Base-by-base conservation (phyloP, 2,329 filamentous ascomycete species). In the Pseudofabraea citricarpa region DNA sequence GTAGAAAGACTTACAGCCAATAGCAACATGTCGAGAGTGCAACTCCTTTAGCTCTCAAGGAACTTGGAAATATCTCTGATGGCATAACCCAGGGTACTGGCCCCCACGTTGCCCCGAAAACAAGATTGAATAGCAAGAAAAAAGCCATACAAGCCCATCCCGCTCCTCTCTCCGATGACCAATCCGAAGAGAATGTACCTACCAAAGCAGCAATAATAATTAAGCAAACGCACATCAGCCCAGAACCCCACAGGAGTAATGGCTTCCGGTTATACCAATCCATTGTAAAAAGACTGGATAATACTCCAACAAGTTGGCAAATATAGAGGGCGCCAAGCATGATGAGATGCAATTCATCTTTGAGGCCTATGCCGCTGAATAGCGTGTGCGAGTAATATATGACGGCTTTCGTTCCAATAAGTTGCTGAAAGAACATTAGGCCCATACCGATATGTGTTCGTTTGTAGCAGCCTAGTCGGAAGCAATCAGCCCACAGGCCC, bases 61-160 rank as follows among this genome's bases (percentile, higher is more conserved):
- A 71, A 1, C 72, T 74, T 0, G 79, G 78, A 33, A 85, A 85
- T n/a, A 87, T 79, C 48, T 88, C 78, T 22, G 71, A 68, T 1
- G 72, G 68, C 43, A 71, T 60, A 1, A 62, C 64, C 66, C 64
- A 67, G 4, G 61, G 47, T 15, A 46, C 31, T 23, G 42, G 44
- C n/a, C 51, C 44, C 48, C 49, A 58, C 13, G 46, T 47, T 4
- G 45, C 47, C 20, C 53, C 77, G 52, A 86, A 86, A 2, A 72
- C 69, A 18, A 83, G 62, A 58, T 85, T 77, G 56, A 83, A 83
- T 33, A 83, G 69, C 37, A 83, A 68, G 3, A 79, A 59, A 46
- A 79, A 71, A 0, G 71, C 71, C 0, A 78, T 72, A n/a, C 67
- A 71, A 12, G 65, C 63, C 75, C 75, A 79, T 6, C 78, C 78